phyloP scores from a whole-genome alignment of 139 green algal genomes.

The Nannochloris sp. region DNA sequence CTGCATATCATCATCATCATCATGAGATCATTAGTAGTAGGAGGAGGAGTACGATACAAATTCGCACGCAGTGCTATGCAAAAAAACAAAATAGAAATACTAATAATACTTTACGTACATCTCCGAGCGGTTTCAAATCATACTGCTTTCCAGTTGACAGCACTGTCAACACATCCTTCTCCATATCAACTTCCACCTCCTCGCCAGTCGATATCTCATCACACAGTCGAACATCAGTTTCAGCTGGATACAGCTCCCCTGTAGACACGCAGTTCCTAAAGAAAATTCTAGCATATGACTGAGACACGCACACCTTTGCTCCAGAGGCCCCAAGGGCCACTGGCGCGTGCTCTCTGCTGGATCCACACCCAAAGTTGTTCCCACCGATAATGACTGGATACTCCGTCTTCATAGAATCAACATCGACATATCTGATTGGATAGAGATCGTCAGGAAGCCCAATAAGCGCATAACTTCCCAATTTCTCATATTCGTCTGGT shows the following conservation, averaged over 20 bases:
- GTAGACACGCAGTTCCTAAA: conserved; percentile 95
- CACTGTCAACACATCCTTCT: conserved; percentile 68
- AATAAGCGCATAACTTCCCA: conserved; percentile 85
- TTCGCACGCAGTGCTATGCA: neutral
- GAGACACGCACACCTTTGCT: conserved; percentile 64
- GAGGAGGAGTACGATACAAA: too few relatives aligned
- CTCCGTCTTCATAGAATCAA: conserved; percentile 82
- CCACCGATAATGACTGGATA: conserved; percentile 88
- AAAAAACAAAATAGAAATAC: neutral
- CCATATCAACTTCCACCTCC: conserved; percentile 88
- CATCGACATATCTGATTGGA: conserved; percentile 54
- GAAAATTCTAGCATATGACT: conserved; percentile 94
- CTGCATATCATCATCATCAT: conserved; percentile 27
- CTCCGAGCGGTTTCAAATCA: conserved; percentile 66
- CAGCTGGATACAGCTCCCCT: conserved; percentile 83
- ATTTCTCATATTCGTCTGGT: conserved; percentile 95
- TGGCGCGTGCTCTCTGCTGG: conserved; percentile 84
- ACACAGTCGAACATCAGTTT: conserved; percentile 68
- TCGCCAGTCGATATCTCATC: conserved; percentile 69
- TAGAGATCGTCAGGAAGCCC: conserved; percentile 77
- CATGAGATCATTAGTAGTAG: too few relatives aligned
- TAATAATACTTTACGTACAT: conserved; percentile 58
- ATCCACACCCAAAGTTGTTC: conserved; percentile 91
- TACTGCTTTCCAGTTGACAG: conserved; percentile 72
- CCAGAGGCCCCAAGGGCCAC: conserved; percentile 79